Conservation (phyloP, 805 yeast genomes). For the Spathaspora passalidarum region DNA sequence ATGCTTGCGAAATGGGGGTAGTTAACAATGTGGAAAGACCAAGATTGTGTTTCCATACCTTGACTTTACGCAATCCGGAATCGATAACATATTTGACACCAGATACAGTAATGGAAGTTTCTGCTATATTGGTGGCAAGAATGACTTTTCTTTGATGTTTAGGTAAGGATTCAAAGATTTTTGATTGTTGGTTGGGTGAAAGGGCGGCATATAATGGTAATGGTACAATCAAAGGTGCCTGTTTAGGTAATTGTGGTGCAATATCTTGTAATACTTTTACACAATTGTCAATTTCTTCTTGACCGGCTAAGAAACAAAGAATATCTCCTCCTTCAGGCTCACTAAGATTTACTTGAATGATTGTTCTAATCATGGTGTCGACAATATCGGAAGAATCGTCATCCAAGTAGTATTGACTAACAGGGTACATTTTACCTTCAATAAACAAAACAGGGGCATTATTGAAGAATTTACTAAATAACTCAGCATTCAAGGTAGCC, state of each 20-base stretch:
- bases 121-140: constrained; percentile 94
- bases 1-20: constrained; percentile 89
- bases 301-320: constrained; percentile 92
- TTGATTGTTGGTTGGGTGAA: constrained; percentile 78
- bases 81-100: constrained; percentile 94
- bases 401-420: constrained; percentile 61
- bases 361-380: constrained; percentile 69
- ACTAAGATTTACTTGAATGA: constrained; percentile 72
- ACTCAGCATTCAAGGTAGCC: constrained; percentile 92
- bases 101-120: constrained; percentile 93
- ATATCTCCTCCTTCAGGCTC: constrained; percentile 93
- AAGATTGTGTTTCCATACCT: constrained; percentile 90
- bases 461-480: constrained; percentile 74
- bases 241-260: constrained; percentile 65
- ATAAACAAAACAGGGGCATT: constrained; percentile 81
- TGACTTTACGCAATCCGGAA: constrained; percentile 87
- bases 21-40: constrained; percentile 92
- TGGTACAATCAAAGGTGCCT: constrained; percentile 73
- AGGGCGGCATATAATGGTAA: constrained; percentile 92
- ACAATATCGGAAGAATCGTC: constrained; percentile 77
- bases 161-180: constrained; percentile 67
- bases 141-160: constrained; percentile 79
- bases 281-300: constrained; percentile 92
- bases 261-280: constrained; percentile 57
- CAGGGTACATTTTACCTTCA: constrained; percentile 88